Evolutionary conservation across 139 green algal species (phyloP), one percentile per base, ranked within the genome.

Genomic region (Zygnema cylindricum): DNA sequence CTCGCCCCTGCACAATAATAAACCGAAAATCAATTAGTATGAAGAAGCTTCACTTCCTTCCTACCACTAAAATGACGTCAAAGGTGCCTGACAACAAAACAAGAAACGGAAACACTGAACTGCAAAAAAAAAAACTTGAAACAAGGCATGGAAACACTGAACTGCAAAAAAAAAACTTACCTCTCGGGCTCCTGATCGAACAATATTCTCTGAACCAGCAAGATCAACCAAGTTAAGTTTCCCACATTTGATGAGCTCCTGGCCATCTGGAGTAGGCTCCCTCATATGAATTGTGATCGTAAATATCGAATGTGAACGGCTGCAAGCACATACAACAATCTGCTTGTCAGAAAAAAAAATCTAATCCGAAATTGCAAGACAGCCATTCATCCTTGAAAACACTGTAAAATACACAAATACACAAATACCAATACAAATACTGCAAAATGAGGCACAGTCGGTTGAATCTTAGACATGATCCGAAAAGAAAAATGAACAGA

Each of bases 181-280:
- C 3, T 98, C 97, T 79, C 95, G 95, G 2, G 97, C 96, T 22
- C 96, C 96, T 7, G 95, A 98, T 43, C 96, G 92, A 33, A 91
- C 95, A 81, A 99, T 96, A 92, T 98, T 98, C 88, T 99, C 98
- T 0, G 91, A 96, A 36, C 98, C 98, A 3, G 98, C 98, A 41
- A 99, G 93, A 87, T 99, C 98, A 75, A 99, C 98, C 36, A 99
- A 95, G 93, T 99, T 98, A 16, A 99, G 93, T 93, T 99, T 99
- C 83, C 97, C 97, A 55, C 96, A 95, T 82, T 98, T 98, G 86
- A 99, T 97, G 0, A 99, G 94, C 77, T 99, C 97, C 89, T 99
- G 96, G 3, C 97, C 97, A 32, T 98, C 95, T 0, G 96, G 88
- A 1, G 95, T 96, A 3, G 94, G 94, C 94, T 99, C 97, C n/a